A percentile compares a stretch with the other conserved stretches of the same genome.
Conservation (phyloP, 2,329 filamentous ascomycete species). For the Knufia fluminis region DNA sequence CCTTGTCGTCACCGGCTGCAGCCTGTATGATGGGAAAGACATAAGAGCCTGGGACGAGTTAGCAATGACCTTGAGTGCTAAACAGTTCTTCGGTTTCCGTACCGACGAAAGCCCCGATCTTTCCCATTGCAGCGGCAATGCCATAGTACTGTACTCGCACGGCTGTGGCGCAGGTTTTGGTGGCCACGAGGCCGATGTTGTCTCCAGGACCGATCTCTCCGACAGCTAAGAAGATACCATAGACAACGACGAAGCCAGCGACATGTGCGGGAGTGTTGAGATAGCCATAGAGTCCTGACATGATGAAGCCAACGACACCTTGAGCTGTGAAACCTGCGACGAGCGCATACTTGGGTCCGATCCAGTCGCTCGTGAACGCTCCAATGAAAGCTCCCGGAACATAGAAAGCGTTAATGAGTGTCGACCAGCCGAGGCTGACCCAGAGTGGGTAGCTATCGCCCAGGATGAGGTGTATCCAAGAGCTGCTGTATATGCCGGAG, state of each 20-base stretch:
- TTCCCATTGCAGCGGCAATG: slow-evolving; percentile 38
- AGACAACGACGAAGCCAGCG: slow-evolving; percentile 68
- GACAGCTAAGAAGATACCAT: slow-evolving; percentile 66
- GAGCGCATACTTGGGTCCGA: slow-evolving; percentile 69
- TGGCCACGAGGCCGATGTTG: slow-evolving; percentile 80
- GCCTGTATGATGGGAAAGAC: slow-evolving; percentile 62
- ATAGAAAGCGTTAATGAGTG: slow-evolving; percentile 80
- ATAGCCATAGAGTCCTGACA: slow-evolving; percentile 67
- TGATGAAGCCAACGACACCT: slow-evolving; percentile 74
- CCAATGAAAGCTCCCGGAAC: slow-evolving; percentile 73
- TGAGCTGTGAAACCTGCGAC: slow-evolving; percentile 62
- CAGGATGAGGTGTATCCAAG: slow-evolving; percentile 51
- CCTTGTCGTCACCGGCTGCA: slow-evolving; percentile 44
- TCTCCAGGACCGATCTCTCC: slow-evolving; percentile 80
- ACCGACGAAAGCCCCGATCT: slow-evolving; percentile 63
- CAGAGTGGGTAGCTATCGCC: slow-evolving; percentile 55
- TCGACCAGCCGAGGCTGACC: slow-evolving; percentile 78
- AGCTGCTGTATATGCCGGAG: slow-evolving; percentile 75
- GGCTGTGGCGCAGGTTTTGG: slow-evolving; percentile 79
- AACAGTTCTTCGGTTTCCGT: too few species aligned
- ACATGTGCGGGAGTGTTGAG: slow-evolving; percentile 61
- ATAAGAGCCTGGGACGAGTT: slow-evolving; percentile 51
- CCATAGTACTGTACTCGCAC: slow-evolving; percentile 69
- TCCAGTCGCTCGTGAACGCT: slow-evolving; percentile 64
- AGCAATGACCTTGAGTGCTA: too few species aligned